Evolutionary conservation across 2,329 filamentous ascomycete species (phyloP).

Genomic region (Fusarium cyanostomum): DNA sequence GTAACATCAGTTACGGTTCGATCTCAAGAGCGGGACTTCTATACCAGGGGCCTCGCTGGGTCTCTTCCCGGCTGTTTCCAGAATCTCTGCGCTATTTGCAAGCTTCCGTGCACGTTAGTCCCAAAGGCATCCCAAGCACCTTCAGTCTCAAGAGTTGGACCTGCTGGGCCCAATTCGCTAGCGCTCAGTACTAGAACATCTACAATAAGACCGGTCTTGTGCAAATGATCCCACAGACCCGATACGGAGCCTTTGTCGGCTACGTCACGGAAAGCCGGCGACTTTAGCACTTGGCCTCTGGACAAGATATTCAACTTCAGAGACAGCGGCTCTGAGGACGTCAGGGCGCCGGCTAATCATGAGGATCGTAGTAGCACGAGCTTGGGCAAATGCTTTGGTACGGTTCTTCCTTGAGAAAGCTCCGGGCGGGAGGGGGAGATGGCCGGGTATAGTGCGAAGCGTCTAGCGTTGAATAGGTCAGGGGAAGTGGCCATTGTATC

Average conservation of each 20-base stretch:
- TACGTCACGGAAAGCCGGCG: slow-evolving; percentile 1
- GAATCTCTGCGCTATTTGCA: slow-evolving; percentile 29
- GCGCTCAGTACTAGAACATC: slow-evolving; percentile 47
- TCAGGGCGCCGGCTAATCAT: slow-evolving; percentile 51
- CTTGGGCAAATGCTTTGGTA: slow-evolving; percentile 62
- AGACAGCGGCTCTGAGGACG: background rate
- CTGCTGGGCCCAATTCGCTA: slow-evolving; percentile 9
- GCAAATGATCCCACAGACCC: slow-evolving; percentile 43
- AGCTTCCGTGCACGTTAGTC: slow-evolving; percentile 23
- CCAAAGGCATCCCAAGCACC: slow-evolving; percentile 24
- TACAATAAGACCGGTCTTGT: slow-evolving; percentile 34
- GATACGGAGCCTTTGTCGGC: slow-evolving; percentile 17
- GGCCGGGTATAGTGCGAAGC: no score
- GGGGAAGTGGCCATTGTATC: no score
- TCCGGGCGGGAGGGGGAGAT: slow-evolving; percentile 51
- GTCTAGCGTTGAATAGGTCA: no score
- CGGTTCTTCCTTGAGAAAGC: slow-evolving; percentile 57
- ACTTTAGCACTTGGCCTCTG: background rate
- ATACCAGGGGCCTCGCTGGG: background rate
- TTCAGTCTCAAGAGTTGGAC: slow-evolving; percentile 23
- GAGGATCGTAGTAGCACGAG: slow-evolving; percentile 50
- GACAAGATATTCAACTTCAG: background rate
- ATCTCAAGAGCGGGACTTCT: background rate
- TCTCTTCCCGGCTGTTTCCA: slow-evolving; percentile 21
- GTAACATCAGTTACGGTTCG: background rate